phyloP scores from a whole-genome alignment of 2,329 filamentous ascomycete species.

The Dendrostoma leiphaemia region DNA sequence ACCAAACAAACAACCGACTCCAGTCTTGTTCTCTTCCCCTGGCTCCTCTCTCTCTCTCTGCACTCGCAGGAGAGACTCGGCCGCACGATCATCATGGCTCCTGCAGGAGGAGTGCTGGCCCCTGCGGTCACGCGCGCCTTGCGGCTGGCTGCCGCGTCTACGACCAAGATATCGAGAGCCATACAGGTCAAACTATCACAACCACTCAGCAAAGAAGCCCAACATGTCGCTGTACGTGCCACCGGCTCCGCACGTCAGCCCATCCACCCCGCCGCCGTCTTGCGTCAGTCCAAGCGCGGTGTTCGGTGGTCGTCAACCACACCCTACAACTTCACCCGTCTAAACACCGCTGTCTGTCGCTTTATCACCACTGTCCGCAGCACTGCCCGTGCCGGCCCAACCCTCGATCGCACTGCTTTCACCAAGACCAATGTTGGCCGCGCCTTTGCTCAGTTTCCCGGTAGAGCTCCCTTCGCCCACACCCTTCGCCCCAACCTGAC shows the following conservation, averaged over 20 bases:
- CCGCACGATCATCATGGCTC: slow-evolving; percentile 47
- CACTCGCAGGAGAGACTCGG: slow-evolving; percentile 20
- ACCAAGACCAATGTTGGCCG: slow-evolving; percentile 48
- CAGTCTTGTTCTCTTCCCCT: not conserved
- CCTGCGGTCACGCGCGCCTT: slow-evolving; percentile 54
- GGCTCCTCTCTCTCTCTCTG: slow-evolving; percentile 4
- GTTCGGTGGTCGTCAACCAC: slow-evolving; percentile 48
- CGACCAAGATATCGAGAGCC: slow-evolving; percentile 46
- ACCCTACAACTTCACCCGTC: slow-evolving; percentile 38
- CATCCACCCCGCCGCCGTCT: slow-evolving; percentile 48
- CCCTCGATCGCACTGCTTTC: slow-evolving; percentile 48
- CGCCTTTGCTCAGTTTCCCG: slow-evolving; percentile 60
- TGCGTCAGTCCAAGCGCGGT: slow-evolving; percentile 49
- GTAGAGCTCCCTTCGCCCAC: slow-evolving; percentile 81
- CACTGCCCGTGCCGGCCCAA: slow-evolving; percentile 30
- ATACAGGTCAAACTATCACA: slow-evolving; percentile 50
- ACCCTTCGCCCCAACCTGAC: slow-evolving; percentile 90
- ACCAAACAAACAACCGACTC: not conserved
- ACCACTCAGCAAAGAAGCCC: slow-evolving; percentile 44
- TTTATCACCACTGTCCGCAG: slow-evolving; percentile 46
- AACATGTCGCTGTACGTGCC: slow-evolving; percentile 43
- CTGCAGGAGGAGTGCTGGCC: slow-evolving; percentile 56
- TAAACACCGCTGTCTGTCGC: slow-evolving; percentile 46
- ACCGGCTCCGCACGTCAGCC: slow-evolving; percentile 44
- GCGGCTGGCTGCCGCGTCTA: slow-evolving; percentile 43